A percentile compares a stretch with the other conserved stretches of the same genome.
phyloP scores from a whole-genome alignment of 2,329 filamentous ascomycete genomes.

The Trichophyton benhamiae region DNA sequence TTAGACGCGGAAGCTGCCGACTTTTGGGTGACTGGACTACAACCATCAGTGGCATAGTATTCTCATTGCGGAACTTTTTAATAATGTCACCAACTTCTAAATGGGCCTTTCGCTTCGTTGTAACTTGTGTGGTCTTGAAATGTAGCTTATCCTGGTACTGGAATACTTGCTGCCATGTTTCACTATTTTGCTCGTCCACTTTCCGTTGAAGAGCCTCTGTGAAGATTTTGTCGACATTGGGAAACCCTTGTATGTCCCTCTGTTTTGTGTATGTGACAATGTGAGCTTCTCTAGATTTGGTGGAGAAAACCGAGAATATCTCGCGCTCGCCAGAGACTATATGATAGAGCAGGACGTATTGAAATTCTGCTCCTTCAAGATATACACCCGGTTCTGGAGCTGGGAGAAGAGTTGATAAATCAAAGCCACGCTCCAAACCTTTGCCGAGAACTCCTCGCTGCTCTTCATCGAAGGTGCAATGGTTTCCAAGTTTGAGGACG shows the following conservation, averaged over 20 bases:
- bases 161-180: slow-evolving; percentile 68
- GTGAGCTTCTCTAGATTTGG: slow-evolving; percentile 63
- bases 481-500: slow-evolving; percentile 75
- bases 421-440: slow-evolving; percentile 87
- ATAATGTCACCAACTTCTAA: slow-evolving; percentile 78
- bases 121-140: slow-evolving; percentile 79
- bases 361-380: slow-evolving; percentile 59
- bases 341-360: slow-evolving; percentile 87
- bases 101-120: slow-evolving; percentile 76
- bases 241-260: slow-evolving; percentile 71
- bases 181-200: slow-evolving; percentile 50
- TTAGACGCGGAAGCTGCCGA: slow-evolving; percentile 67
- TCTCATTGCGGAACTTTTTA: slow-evolving; percentile 82
- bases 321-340: slow-evolving; percentile 82
- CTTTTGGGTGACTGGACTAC: slow-evolving; percentile 85
- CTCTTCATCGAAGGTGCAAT: slow-evolving; percentile 84
- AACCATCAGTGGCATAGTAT: slow-evolving; percentile 65
- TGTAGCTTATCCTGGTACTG: slow-evolving; percentile 73
- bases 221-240: slow-evolving; percentile 84
- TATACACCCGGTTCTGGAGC: slow-evolving; percentile 59
- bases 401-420: slow-evolving; percentile 62
- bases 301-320: slow-evolving; percentile 88
- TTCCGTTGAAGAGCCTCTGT: slow-evolving; percentile 55
- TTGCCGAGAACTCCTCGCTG: slow-evolving; percentile 85
- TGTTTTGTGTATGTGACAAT: slow-evolving; percentile 77